Evolutionary conservation across 2,329 filamentous ascomycete genomes (phyloP), one percentile per base, ranked within the genome.

Genomic region (Nothophoma quercina): DNA sequence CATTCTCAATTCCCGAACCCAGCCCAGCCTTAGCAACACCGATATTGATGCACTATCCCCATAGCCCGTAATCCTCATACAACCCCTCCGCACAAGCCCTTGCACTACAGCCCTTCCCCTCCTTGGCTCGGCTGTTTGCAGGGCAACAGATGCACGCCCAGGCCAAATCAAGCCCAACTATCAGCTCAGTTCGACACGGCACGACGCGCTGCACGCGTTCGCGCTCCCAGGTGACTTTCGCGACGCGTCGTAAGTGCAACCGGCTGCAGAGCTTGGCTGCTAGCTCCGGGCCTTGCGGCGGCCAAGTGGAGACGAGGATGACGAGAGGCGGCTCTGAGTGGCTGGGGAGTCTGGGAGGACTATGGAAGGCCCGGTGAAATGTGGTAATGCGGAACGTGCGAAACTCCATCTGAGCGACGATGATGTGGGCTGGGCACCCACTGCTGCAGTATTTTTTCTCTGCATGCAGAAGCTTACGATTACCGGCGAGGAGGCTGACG

Each of bases 121-220:
- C 41, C 49, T 46, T 41, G 35, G 46, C 45, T 21, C 41, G 41
- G 49, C 49, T 35, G 35, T 41, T 35, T 42, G 35, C 45, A 46
- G 26, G 18, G 18, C 18, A 2, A 7, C 19, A 25, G 7, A 7
- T 19, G n/a, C 8, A 28, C 13, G 13, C 16, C 43, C 25, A 53
- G 1, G 2, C 50, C 50, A 3, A 28, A 44, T 48, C 32, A 8
- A 29, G 50, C 26, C 32, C 32, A 38, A 43, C 22, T 34, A 48
- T 53, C 38, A 47, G 47, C 38, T 34, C 43, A 33, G 29, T 28
- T 10, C 12, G 28, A 8, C 40, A 30, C 25, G 28, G 33, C 41
- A 29, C 49, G 42, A 60, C 60, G 53, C 62, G 59, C 62, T 55
- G 55, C 59, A 60, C 62, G 62, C 62, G 62, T 58, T 41, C 62